These are phyloP conservation scores for Puccinia novopanici DNA, from an alignment of 1,284 basidiomycete species.

Conservation along the genomic window DNA sequence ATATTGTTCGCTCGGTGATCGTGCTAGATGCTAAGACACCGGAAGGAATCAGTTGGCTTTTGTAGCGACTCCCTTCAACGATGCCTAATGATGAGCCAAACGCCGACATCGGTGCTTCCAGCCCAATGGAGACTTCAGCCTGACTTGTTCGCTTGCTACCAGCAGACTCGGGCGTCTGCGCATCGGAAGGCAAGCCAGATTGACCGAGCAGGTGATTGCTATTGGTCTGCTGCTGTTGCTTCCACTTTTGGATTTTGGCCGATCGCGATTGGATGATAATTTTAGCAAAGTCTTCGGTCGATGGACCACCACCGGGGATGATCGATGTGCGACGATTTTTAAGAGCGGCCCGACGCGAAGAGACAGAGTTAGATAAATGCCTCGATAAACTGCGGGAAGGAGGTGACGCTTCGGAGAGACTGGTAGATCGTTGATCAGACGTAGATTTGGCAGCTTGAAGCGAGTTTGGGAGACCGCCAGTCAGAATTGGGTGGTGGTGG, in stretches of 20 bases:
- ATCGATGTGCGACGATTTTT: slow-evolving; percentile 49
- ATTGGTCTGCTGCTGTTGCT: slow-evolving; percentile 52
- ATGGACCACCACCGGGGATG: slow-evolving; percentile 51
- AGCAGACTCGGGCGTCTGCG: neutral
- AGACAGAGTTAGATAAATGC: slow-evolving; percentile 38
- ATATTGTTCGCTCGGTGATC: too few relatives aligned
- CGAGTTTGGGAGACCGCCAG: neutral
- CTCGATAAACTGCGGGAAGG: slow-evolving; percentile 12
- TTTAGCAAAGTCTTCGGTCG: slow-evolving; percentile 64
- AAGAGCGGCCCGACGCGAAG: slow-evolving; percentile 32
- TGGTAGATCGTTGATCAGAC: slow-evolving; percentile 49
- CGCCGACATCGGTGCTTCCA: neutral
- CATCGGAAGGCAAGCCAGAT: neutral
- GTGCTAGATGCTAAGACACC: too few relatives aligned
- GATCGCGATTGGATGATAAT: slow-evolving; percentile 65
- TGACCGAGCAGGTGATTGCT: slow-evolving; percentile 8
- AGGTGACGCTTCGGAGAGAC: slow-evolving; percentile 30
- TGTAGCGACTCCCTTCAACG: slow-evolving; percentile 32
- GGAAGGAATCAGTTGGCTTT: neutral
- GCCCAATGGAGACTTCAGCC: neutral
- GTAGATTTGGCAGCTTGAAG: slow-evolving; percentile 10
- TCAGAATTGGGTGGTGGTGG: neutral
- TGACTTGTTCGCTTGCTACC: neutral
- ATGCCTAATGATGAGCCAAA: slow-evolving; percentile 29
- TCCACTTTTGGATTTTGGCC: slow-evolving; percentile 65